Evolutionary conservation across 2,329 filamentous ascomycete species (phyloP).

Genomic region (Aspergillus piperis): DNA sequence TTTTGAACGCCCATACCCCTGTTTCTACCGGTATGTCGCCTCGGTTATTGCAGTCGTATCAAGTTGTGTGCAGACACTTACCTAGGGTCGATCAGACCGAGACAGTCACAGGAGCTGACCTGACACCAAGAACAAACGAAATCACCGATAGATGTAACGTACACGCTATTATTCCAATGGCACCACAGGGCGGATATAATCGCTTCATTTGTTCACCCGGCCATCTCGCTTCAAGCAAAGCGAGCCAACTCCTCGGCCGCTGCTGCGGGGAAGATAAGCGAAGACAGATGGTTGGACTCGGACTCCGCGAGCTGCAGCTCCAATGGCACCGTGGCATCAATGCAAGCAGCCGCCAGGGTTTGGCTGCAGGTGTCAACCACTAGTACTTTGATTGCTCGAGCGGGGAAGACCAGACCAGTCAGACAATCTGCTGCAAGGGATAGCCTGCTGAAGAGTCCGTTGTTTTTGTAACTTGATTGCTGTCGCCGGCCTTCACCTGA

Average conservation of each 20-base stretch:
- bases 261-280: constrained; percentile 1
- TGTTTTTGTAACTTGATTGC: neutral
- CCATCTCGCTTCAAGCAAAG: no score
- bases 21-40: no score
- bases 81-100: no score
- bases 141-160: no score
- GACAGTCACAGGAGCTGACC: no score
- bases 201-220: no score
- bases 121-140: no score
- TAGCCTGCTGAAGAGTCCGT: neutral
- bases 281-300: neutral
- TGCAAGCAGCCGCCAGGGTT: neutral
- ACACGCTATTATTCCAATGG: no score
- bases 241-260: neutral
- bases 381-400: neutral
- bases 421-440: neutral
- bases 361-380: neutral
- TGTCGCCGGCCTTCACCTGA: neutral
- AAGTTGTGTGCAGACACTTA: no score
- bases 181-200: no score
- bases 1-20: no score
- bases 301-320: neutral
- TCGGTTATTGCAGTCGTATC: no score
- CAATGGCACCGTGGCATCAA: constrained; percentile 5
- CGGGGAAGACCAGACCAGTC: neutral